Evolutionary conservation across 2,329 filamentous ascomycete species (phyloP).

Genomic region (Phialophora tarda): DNA sequence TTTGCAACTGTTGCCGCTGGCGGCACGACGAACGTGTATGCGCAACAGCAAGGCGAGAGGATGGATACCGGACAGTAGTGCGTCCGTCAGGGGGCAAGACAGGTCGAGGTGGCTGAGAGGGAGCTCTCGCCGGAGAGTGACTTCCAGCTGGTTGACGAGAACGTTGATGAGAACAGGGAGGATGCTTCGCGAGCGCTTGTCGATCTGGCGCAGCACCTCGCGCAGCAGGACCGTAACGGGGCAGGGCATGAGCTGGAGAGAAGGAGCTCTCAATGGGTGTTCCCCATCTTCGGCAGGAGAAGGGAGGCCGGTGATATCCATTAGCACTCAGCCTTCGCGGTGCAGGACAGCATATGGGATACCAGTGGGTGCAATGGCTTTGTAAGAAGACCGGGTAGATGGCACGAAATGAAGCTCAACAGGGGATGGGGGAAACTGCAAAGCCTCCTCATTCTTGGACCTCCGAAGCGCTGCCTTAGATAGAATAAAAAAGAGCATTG

Average conservation of each 20-base stretch:
- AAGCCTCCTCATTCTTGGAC: neutral
- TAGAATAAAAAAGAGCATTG: slow-evolving; percentile 6
- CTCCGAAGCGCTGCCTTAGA: neutral
- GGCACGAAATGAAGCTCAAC: neutral
- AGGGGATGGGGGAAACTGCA: neutral
- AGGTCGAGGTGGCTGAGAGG: slow-evolving; percentile 17
- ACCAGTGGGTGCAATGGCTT: slow-evolving; percentile 3
- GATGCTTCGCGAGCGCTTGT: slow-evolving; percentile 4
- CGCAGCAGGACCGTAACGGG: neutral
- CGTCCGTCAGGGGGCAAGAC: slow-evolving; percentile 11
- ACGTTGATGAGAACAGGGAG: slow-evolving; percentile 5
- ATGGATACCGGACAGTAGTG: slow-evolving; percentile 40
- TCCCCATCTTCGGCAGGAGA: slow-evolving; percentile 16
- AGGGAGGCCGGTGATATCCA: neutral
- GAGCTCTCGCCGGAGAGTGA: slow-evolving; percentile 7
- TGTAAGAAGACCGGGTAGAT: slow-evolving; percentile 6
- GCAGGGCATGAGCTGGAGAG: slow-evolving; percentile 11
- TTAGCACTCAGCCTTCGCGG: neutral
- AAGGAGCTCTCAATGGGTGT: slow-evolving; percentile 16
- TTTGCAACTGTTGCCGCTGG: slow-evolving; percentile 87
- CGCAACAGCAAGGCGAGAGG: slow-evolving; percentile 53
- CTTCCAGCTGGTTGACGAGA: slow-evolving; percentile 1
- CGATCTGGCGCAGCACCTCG: neutral
- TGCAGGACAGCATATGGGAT: neutral
- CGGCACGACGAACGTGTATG: slow-evolving; percentile 54